Evolutionary conservation across 306 rosid species (phyloP), one percentile per base, ranked within the genome.

Genomic region (Albizia julibrissin): DNA sequence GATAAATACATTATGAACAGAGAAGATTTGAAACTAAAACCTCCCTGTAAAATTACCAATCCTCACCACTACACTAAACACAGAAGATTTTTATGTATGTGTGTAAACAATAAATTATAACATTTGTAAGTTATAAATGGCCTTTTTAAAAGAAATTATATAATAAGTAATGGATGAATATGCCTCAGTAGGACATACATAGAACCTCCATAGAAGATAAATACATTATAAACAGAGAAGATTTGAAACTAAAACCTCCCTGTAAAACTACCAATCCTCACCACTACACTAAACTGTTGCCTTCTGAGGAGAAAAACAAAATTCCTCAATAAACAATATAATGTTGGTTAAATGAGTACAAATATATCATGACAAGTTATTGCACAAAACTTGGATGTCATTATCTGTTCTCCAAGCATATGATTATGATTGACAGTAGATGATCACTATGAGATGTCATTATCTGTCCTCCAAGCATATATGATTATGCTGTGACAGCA

Each of bases 371-470:
- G 69, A 34, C 33, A 56, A 74, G 43, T 1, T 56, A 64, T 37
- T 62, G 37, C 31, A 73, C 77, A 87, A 82, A 71, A 73, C 71
- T 77, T 46, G 8, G 10, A 54, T 27, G 76, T 70, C 76, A 31
- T 15, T 13, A 52, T 73, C 31, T 56, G 59, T 64, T 46, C 22
- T 5, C 61, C 81, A 79, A 74, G 78, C 86, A 72, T 18, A 4
- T 61, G 64, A 69, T 75, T 46, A 87, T 64, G 86, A 58, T 46
- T 76, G 10, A 81, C 85, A 50, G 90, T 79, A 70, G 90, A 80
- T 83, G 86, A 74, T 56, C 79, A 81, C 64, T 81, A 83, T 26
- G 87, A 86, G 10, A 54, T 27, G 76, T 70, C 76, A 31, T 15
- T 13, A 52, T 73, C 31, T 56, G 59, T 64, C 40, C 22, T 5